Conservation (phyloP, 73 alveolate genomes). For the Paramecium biaurelia region DNA sequence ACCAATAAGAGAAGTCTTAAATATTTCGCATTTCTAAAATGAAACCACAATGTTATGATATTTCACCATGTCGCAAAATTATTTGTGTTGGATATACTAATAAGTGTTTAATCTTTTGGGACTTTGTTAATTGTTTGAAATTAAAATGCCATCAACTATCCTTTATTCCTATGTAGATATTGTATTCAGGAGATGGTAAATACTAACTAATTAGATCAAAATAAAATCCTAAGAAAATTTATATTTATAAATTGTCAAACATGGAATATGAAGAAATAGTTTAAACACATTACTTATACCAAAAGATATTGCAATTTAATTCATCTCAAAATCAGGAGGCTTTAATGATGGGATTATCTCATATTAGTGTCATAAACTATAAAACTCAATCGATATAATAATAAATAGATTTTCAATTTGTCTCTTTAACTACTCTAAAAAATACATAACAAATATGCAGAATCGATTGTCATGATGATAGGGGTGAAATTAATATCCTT, state of each 20-base stretch:
- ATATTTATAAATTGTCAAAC: not conserved
- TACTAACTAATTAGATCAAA: not conserved
- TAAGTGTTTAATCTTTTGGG: not conserved
- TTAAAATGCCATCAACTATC: not conserved
- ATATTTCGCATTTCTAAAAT: not conserved
- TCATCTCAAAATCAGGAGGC: not conserved
- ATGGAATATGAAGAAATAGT: not conserved
- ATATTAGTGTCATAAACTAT: not conserved
- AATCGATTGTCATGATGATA: not conserved
- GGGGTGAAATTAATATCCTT: not conserved
- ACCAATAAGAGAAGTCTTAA: not conserved
- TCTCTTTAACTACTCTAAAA: not conserved
- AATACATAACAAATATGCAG: not conserved
- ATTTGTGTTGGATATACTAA: not conserved
- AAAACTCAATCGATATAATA: not conserved
- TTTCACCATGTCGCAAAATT: slow-evolving; percentile 2
- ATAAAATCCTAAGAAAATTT: not conserved
- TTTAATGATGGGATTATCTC: not conserved
- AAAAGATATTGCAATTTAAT: not conserved
- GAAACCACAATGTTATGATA: not conserved
- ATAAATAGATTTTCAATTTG: not conserved
- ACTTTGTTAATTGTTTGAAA: not conserved
- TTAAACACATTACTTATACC: not conserved
- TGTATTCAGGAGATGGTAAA: not conserved
- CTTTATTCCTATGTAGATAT: not conserved